phyloP scores from a whole-genome alignment of 2,329 filamentous ascomycete species.

The Fusarium vanettenii region DNA sequence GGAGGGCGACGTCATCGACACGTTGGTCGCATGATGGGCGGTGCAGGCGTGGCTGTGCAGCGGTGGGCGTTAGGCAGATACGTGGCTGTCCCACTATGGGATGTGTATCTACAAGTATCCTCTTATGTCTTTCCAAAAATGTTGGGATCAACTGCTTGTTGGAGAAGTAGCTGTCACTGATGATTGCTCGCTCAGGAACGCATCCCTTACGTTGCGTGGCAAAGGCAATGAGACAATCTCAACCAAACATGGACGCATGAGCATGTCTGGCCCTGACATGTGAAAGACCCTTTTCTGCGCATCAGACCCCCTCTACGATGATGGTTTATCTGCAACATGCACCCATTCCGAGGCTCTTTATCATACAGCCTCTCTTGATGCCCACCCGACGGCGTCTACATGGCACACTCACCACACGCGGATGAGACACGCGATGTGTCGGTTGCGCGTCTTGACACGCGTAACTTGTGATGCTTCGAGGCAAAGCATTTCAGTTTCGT shows the following conservation, averaged over 20 bases:
- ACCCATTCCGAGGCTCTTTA: slow-evolving; percentile 1
- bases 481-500: slow-evolving; percentile 5
- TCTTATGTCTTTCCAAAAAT: neutral
- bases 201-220: slow-evolving; percentile 34
- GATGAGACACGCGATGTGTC: slow-evolving; percentile 11
- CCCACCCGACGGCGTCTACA: neutral
- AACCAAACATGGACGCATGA: slow-evolving; percentile 24
- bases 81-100: neutral
- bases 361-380: neutral
- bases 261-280: slow-evolving; percentile 14
- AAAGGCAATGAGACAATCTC: slow-evolving; percentile 32
- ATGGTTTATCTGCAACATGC: neutral
- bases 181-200: slow-evolving; percentile 22
- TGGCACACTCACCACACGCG: slow-evolving; percentile 3
- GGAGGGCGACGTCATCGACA: slow-evolving; percentile 45
- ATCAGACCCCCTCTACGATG: slow-evolving; percentile 6
- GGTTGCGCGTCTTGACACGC: slow-evolving; percentile 27
- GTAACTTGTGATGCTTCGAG: neutral
- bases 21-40: slow-evolving; percentile 37
- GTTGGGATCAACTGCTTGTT: slow-evolving; percentile 12
- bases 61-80: slow-evolving; percentile 15
- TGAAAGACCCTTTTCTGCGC: slow-evolving; percentile 27
- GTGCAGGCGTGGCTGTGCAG: slow-evolving; percentile 37
- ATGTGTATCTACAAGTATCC: slow-evolving; percentile 9
- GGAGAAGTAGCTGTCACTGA: slow-evolving; percentile 22